A percentile compares a stretch with the other conserved stretches of the same genome.
Conservation (phyloP, 768 basidiomycete species). For the Cyclocybe cylindracea region DNA sequence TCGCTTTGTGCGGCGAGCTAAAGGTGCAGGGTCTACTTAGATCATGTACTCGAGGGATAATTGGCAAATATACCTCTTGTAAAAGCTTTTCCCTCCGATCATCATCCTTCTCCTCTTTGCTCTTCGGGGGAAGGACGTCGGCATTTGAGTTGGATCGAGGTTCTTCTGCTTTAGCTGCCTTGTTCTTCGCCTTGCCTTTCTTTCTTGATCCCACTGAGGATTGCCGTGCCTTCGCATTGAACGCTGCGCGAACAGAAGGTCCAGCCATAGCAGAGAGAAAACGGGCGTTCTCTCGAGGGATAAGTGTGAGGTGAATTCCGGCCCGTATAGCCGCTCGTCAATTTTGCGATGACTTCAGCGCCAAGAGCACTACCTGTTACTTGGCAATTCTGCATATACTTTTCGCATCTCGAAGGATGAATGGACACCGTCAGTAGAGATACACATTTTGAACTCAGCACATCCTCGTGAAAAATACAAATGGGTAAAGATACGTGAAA, state of each 20-base stretch:
- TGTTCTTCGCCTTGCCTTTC: constrained; percentile 51
- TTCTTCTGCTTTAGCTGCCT: constrained; percentile 13
- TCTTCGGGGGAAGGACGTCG: constrained; percentile 57
- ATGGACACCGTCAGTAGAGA: too few species aligned
- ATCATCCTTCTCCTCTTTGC: constrained; percentile 57
- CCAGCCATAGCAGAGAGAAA: constrained; percentile 12
- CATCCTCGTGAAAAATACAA: background rate
- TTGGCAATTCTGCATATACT: too few species aligned
- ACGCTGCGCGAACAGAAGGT: constrained; percentile 32
- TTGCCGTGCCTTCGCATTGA: constrained; percentile 71
- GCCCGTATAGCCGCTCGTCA: background rate
- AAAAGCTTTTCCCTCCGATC: constrained; percentile 60
- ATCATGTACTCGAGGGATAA: too few species aligned
- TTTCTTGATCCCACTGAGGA: constrained; percentile 63
- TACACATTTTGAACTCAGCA: too few species aligned
- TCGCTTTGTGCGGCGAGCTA: constrained; percentile 56
- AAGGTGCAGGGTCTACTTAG: background rate
- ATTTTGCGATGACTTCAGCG: background rate
- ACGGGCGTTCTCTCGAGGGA: constrained; percentile 3
- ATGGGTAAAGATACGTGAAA: background rate
- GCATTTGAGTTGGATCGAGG: constrained; percentile 54
- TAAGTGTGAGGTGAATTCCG: background rate
- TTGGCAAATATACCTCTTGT: constrained; percentile 50
- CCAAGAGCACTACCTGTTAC: too few species aligned
- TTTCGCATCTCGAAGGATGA: too few species aligned